These are phyloP conservation scores for Candida chilensis DNA, from an alignment of 805 yeast species.

Conservation along the genomic window DNA sequence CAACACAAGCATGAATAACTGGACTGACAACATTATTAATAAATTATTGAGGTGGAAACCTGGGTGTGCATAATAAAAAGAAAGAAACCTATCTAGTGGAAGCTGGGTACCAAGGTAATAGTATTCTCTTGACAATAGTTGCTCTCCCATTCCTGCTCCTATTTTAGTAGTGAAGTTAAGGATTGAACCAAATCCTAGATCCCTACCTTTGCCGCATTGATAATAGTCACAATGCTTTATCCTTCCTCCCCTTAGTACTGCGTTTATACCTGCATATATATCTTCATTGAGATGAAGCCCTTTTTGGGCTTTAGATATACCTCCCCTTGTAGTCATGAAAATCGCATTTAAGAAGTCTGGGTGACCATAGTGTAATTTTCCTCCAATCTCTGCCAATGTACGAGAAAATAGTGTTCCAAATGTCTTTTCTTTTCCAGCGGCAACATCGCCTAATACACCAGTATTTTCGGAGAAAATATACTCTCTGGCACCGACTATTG, in stretches of 20 bases:
- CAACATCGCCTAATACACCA: slow-evolving; percentile 91
- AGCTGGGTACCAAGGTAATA: slow-evolving; percentile 84
- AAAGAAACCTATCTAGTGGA: slow-evolving; percentile 82
- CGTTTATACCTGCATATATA: slow-evolving; percentile 93
- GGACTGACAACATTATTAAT: slow-evolving; percentile 81
- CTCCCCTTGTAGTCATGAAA: slow-evolving; percentile 94
- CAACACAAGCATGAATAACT: slow-evolving; percentile 72
- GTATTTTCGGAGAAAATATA: slow-evolving; percentile 89
- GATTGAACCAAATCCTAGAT: slow-evolving; percentile 87
- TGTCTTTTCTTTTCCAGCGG: slow-evolving; percentile 96
- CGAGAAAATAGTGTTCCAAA: slow-evolving; percentile 94
- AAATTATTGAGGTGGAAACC: slow-evolving; percentile 92
- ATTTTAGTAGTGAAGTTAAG: slow-evolving; percentile 90
- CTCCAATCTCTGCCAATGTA: slow-evolving; percentile 89
- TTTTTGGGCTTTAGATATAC: slow-evolving; percentile 89
- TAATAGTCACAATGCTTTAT: slow-evolving; percentile 93
- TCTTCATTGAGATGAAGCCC: slow-evolving; percentile 92
- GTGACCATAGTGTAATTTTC: slow-evolving; percentile 92
- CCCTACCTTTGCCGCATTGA: slow-evolving; percentile 97
- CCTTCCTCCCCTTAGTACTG: slow-evolving; percentile 81
- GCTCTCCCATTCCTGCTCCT: slow-evolving; percentile 99
- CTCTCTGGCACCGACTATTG: slow-evolving; percentile 92
- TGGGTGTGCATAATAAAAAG: slow-evolving; percentile 94
- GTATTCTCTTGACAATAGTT: slow-evolving; percentile 83
- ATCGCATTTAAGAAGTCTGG: slow-evolving; percentile 90